phyloP scores from a whole-genome alignment of 805 yeast genomes.

The Clavispora vitiphila region DNA sequence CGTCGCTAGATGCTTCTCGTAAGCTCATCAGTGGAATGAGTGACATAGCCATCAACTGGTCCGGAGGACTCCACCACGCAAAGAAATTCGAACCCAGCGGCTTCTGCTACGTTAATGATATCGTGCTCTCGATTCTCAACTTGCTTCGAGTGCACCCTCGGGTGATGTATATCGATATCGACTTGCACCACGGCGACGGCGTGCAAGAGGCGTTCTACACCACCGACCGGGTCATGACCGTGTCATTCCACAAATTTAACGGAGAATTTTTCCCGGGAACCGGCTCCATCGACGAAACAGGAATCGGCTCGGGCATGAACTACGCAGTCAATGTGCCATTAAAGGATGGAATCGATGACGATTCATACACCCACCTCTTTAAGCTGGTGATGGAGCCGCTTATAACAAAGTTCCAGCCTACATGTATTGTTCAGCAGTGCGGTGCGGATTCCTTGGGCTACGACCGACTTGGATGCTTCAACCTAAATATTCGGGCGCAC shows the following conservation, averaged over 20 bases:
- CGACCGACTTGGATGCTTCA: slow-evolving; percentile 91
- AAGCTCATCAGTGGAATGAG: slow-evolving; percentile 80
- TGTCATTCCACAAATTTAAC: slow-evolving; percentile 86
- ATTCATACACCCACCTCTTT: slow-evolving; percentile 66
- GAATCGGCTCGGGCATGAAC: slow-evolving; percentile 84
- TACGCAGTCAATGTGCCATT: slow-evolving; percentile 88
- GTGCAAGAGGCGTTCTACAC: slow-evolving; percentile 96
- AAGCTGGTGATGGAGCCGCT: slow-evolving; percentile 88
- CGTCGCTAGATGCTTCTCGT: slow-evolving; percentile 88
- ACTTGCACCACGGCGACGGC: slow-evolving; percentile 96
- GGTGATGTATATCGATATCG: slow-evolving; percentile 89
- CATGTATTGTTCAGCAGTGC: slow-evolving; percentile 91
- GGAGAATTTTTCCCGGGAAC: slow-evolving; percentile 98
- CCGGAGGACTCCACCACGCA: slow-evolving; percentile 96
- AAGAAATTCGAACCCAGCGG: slow-evolving; percentile 93
- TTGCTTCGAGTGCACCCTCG: slow-evolving; percentile 85
- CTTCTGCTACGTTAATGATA: slow-evolving; percentile 92
- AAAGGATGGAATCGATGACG: slow-evolving; percentile 94
- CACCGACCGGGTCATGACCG: slow-evolving; percentile 94
- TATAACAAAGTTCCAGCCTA: slow-evolving; percentile 86
- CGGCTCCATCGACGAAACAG: slow-evolving; percentile 85
- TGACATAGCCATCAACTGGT: slow-evolving; percentile 93
- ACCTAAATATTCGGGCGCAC: slow-evolving; percentile 85
- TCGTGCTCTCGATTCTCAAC: slow-evolving; percentile 82
- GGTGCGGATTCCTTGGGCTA: slow-evolving; percentile 96